Evolutionary conservation across 2,329 filamentous ascomycete species (phyloP), one percentile per base, ranked within the genome.

Genomic region (Fusarium setosum): DNA sequence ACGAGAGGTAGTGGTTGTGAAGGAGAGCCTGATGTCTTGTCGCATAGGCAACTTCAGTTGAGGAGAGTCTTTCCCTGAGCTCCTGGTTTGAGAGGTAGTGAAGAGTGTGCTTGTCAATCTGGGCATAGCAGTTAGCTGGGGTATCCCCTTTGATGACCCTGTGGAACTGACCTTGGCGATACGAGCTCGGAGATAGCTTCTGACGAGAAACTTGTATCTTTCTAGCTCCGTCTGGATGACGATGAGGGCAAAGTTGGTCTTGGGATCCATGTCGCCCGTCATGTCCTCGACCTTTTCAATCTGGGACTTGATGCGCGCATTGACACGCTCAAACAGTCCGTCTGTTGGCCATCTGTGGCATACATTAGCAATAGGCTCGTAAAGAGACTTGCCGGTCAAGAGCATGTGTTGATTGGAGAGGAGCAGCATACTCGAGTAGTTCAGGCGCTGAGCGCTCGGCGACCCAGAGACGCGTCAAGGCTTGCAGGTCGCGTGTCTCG

Each of bases 211-310:
- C 80, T 97, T 97, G 80, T 92, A 96, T 42, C 96, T 86, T 77
- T 97, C 94, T 54, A 99, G 87, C 80, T 99, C 96, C 7, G 96
- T 98, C 82, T 99, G 96, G 54, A 97, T 90, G 63, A 99, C 91
- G 47, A 97, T 97, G 73, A 98, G 89, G 62, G 89, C 89, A 77
- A 99, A 97, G 76, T 97, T 98, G 66, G 92, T 90, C 77, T 92
- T 94, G 44, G 94, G 92, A 73, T 97, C 94, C 88, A 94, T 91
- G 74, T 92, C 90, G 63, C 91, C 92, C 12, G 92, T 95, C 84
- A 94, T 87, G 59, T 90, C 87, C 80, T 92, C 90, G 65, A 93
- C 88, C 69, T 84, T 86, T 77, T 90, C 86, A 72, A 92, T 92
- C 81, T 92, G 90, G 44, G 80, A 79, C 69, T 89, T 88, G 65